Evolutionary conservation across 495 filamentous ascomycete genomes (phyloP).

Genomic region (Achaetomiella virescens): DNA sequence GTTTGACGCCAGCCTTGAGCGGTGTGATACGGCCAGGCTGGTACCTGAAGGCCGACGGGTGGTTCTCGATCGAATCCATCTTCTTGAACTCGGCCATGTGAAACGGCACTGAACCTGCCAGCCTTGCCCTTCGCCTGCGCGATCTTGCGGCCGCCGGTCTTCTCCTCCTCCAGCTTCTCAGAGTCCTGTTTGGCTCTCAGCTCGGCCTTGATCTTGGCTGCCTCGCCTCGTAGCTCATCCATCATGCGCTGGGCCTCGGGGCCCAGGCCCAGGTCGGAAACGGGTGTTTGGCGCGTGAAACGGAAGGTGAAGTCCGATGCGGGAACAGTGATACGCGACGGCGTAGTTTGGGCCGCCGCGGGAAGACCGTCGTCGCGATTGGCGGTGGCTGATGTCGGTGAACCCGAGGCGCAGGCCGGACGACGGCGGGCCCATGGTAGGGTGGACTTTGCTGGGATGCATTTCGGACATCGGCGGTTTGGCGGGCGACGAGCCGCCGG

Average conservation of each 20-base stretch:
- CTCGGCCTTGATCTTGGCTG: slow-evolving; percentile 58
- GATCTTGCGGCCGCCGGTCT: slow-evolving; percentile 56
- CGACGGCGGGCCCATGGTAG: slow-evolving; percentile 62
- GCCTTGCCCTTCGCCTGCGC: slow-evolving; percentile 71
- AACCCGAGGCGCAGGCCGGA: slow-evolving; percentile 63
- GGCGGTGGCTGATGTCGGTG: slow-evolving; percentile 47
- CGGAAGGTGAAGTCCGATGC: slow-evolving; percentile 72
- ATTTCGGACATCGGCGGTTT: slow-evolving; percentile 63
- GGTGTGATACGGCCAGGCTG: slow-evolving; percentile 50
- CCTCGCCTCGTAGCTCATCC: slow-evolving; percentile 66
- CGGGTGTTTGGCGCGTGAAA: slow-evolving; percentile 41
- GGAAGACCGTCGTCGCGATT: slow-evolving; percentile 29
- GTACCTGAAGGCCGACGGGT: slow-evolving; percentile 71
- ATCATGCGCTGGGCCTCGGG: slow-evolving; percentile 70
- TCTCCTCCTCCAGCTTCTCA: slow-evolving; percentile 34
- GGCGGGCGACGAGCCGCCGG: slow-evolving; percentile 36
- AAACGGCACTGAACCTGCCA: slow-evolving; percentile 67
- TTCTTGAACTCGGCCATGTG: slow-evolving; percentile 89
- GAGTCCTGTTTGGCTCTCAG: slow-evolving; percentile 52
- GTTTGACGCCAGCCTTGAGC: slow-evolving; percentile 55
- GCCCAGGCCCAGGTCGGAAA: slow-evolving; percentile 54
- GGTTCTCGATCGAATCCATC: slow-evolving; percentile 90
- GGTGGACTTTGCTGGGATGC: slow-evolving; percentile 70
- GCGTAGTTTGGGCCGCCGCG: slow-evolving; percentile 36
- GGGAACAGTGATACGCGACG: slow-evolving; percentile 40